These are phyloP conservation scores for Monascus purpureus DNA, from an alignment of 495 filamentous ascomycete species.

Conservation along the genomic window DNA sequence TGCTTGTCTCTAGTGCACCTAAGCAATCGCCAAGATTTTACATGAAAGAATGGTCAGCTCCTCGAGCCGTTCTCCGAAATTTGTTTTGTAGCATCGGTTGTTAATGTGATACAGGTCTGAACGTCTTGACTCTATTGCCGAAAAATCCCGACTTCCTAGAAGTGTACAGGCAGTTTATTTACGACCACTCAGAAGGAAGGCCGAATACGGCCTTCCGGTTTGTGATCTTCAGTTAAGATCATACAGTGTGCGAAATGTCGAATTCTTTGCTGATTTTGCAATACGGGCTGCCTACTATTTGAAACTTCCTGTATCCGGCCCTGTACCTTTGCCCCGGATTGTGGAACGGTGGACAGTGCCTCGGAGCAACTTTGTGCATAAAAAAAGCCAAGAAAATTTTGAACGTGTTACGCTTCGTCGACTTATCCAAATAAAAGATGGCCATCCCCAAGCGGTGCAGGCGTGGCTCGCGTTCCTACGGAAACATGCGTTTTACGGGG, in stretches of 20 bases:
- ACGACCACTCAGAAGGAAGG: constrained; percentile 61
- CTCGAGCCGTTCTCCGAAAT: neutral
- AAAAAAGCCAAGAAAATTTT: constrained; percentile 97
- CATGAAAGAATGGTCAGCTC: constrained; percentile 19
- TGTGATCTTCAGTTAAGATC: constrained; percentile 90
- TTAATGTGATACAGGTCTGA: constrained; percentile 16
- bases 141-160: constrained; percentile 46
- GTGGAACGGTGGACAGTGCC: constrained; percentile 92
- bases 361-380: constrained; percentile 76
- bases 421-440: constrained; percentile 87
- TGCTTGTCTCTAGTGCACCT: neutral
- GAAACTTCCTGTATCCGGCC: constrained; percentile 70
- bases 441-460: constrained; percentile 74
- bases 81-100: neutral
- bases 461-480: constrained; percentile 82
- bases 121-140: constrained; percentile 19
- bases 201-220: constrained; percentile 61
- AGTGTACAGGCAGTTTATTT: constrained; percentile 77
- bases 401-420: constrained; percentile 78
- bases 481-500: constrained; percentile 83
- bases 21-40: constrained; percentile 7
- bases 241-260: constrained; percentile 78
- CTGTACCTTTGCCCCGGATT: constrained; percentile 76
- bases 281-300: constrained; percentile 91
- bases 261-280: constrained; percentile 92